Percentiles rank a stretch among this genome's conserved stretches.
Evolutionary conservation across 2,329 filamentous ascomycete genomes (phyloP).

Genomic region (Myriosclerotinia duriaeana): DNA sequence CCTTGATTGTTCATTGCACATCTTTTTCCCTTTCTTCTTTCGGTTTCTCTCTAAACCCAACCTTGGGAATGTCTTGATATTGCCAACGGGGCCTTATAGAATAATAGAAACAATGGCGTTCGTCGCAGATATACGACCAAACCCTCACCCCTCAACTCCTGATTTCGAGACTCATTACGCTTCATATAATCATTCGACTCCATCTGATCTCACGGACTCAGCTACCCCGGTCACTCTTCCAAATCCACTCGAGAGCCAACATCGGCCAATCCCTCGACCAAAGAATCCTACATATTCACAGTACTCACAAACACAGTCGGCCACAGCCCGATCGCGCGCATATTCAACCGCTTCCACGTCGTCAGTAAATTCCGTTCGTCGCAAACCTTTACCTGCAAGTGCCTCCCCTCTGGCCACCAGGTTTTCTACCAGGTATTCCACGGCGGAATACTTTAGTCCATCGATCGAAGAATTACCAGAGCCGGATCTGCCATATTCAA

Average conservation of each 20-base stretch:
- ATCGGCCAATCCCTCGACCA: conserved; percentile 25
- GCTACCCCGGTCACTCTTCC: conserved; percentile 26
- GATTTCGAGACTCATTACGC: conserved; percentile 38
- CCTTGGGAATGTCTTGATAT: conserved; percentile 23
- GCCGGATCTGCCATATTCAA: conserved; percentile 53
- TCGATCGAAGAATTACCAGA: conserved; percentile 46
- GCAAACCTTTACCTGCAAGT: conserved; percentile 60
- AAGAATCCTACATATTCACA: conserved; percentile 22
- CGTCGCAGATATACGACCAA: conserved; percentile 26
- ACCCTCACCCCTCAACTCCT: conserved; percentile 31
- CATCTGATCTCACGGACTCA: conserved; percentile 34
- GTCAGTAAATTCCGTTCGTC: conserved; percentile 46
- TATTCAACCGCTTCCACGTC: conserved; percentile 33
- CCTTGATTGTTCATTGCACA: conserved; percentile 31
- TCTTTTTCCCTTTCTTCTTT: conserved; percentile 27
- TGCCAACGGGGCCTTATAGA: conserved; percentile 24
- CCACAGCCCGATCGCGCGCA: conserved; percentile 33
- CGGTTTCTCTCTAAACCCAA: conserved; percentile 7
- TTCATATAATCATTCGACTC: conserved; percentile 29
- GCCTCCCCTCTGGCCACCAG: conserved; percentile 53
- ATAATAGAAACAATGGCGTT: too few relatives aligned
- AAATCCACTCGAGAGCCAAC: conserved; percentile 25
- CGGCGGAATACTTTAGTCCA: conserved; percentile 42
- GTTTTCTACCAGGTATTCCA: conserved; percentile 52
- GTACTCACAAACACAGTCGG: conserved; percentile 23